These are phyloP conservation scores for Boletellus ananas DNA, from an alignment of 768 basidiomycete species.

Conservation along the genomic window DNA sequence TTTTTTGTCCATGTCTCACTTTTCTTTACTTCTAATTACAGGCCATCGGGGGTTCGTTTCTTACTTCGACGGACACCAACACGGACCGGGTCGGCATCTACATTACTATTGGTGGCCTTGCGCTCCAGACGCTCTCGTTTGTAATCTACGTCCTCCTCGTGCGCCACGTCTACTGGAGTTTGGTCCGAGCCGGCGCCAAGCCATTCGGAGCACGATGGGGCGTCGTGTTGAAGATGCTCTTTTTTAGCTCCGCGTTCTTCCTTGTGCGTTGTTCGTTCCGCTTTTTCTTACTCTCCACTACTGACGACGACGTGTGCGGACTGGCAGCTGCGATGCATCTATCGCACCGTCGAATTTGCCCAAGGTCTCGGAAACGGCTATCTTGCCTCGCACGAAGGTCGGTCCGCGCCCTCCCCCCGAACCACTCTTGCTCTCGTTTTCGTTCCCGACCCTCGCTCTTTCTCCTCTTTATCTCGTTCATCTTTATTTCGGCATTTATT, in stretches of 20 bases:
- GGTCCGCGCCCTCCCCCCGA: not conserved
- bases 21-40: not conserved
- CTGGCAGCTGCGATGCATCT: conserved; percentile 26
- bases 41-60: conserved; percentile 23
- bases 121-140: conserved; percentile 25
- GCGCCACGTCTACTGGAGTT: conserved; percentile 2
- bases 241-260: conserved; percentile 24
- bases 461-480: not conserved
- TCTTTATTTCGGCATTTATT: too few species aligned
- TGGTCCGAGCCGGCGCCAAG: conserved; percentile 8
- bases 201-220: conserved; percentile 17
- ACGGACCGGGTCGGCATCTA: conserved; percentile 6
- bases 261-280: conserved; percentile 16
- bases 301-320: not conserved
- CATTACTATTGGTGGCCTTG: conserved; percentile 26
- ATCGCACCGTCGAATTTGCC: conserved; percentile 25
- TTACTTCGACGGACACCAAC: conserved; percentile 3
- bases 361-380: conserved; percentile 17
- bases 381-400: conserved; percentile 24
- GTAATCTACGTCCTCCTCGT: conserved; percentile 19
- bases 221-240: conserved; percentile 15
- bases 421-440: too few species aligned
- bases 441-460: not conserved
- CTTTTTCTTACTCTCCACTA: not conserved
- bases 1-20: not conserved